Evolutionary conservation across 805 yeast species (phyloP).

Genomic region (Barnettozyma vustinii): DNA sequence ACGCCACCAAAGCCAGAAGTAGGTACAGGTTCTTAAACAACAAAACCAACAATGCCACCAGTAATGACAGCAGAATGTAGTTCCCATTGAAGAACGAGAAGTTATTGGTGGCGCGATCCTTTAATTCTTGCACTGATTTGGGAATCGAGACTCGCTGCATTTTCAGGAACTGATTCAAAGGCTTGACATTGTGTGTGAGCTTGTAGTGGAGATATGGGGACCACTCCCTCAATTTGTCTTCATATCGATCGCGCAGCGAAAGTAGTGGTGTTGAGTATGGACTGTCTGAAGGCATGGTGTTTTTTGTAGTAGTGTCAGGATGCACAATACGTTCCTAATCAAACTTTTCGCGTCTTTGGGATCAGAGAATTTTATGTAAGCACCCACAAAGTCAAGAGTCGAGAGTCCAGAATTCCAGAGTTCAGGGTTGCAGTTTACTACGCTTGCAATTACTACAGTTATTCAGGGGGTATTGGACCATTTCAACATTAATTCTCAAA

Average conservation of each 20-base stretch:
- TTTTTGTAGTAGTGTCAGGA: background rate
- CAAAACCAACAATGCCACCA: constrained; percentile 5
- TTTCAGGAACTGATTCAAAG: constrained; percentile 13
- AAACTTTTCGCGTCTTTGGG: background rate
- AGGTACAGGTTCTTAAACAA: constrained; percentile 10
- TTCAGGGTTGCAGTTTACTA: too few species aligned
- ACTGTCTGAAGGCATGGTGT: background rate
- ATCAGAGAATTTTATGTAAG: background rate
- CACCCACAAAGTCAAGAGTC: too few species aligned
- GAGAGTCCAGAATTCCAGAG: too few species aligned
- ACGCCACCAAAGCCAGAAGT: constrained; percentile 1
- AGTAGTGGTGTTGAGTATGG: background rate
- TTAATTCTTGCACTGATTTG: constrained; percentile 2
- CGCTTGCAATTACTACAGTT: too few species aligned
- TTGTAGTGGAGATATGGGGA: constrained; percentile 16
- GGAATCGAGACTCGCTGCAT: constrained; percentile 6
- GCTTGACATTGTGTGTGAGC: constrained; percentile 13
- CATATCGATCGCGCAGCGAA: background rate
- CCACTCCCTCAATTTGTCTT: constrained; percentile 4
- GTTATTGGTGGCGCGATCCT: constrained; percentile 7
- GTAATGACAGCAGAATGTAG: constrained; percentile 9
- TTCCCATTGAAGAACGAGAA: constrained; percentile 12
- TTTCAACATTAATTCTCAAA: background rate
- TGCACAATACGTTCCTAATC: background rate
- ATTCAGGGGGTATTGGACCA: too few species aligned